Evolutionary conservation across 2,329 filamentous ascomycete species (phyloP).

Genomic region (Shiraia sp.): DNA sequence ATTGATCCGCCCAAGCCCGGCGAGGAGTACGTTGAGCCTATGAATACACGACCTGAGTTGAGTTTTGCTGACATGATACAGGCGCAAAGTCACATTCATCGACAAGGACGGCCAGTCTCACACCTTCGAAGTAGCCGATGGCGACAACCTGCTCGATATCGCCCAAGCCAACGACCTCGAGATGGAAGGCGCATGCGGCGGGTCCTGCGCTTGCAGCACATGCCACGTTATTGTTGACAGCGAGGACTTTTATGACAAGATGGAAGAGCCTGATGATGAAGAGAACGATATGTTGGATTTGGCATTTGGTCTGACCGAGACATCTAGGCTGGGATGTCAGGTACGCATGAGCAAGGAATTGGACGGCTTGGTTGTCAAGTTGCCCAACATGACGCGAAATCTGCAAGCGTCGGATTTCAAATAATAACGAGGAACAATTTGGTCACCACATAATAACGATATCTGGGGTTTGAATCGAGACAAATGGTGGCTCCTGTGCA

Average conservation of each 20-base stretch:
- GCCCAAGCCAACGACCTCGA: conserved; percentile 93
- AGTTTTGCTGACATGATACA: conserved; percentile 41
- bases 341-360: conserved; percentile 89
- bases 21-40: conserved; percentile 71
- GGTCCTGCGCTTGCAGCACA: conserved; percentile 89
- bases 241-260: conserved; percentile 74
- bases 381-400: conserved; percentile 94
- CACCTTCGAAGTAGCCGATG: conserved; percentile 78
- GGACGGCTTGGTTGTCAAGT: conserved; percentile 80
- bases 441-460: too few species aligned
- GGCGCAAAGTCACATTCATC: conserved; percentile 87
- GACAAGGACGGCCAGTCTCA: conserved; percentile 82
- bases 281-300: conserved; percentile 67
- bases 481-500: too few species aligned
- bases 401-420: conserved; percentile 91
- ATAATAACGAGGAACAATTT: conserved; percentile 9
- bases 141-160: conserved; percentile 93
- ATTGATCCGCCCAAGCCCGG: conserved; percentile 82
- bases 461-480: too few species aligned
- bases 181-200: conserved; percentile 98
- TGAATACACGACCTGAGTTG: conserved; percentile 1
- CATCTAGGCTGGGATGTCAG: conserved; percentile 82
- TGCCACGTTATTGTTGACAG: conserved; percentile 86
- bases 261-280: conserved; percentile 58
- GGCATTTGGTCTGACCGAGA: conserved; percentile 88